phyloP scores from a whole-genome alignment of 345 rosid genomes.

The Hibiscus trionum region DNA sequence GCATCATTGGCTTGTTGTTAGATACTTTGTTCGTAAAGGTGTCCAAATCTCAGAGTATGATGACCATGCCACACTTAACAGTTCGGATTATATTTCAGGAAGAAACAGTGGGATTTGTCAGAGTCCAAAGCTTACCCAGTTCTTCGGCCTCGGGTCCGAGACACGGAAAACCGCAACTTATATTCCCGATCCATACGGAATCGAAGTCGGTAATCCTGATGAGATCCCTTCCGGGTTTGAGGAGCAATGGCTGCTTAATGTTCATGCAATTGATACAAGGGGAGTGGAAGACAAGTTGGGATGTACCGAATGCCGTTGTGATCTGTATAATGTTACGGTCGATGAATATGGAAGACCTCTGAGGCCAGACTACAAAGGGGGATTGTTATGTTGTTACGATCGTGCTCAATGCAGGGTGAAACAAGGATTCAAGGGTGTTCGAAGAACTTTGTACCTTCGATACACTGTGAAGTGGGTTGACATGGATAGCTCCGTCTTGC shows the following conservation, averaged over 20 bases:
- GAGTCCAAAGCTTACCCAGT: constrained; percentile 30
- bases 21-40: constrained; percentile 32
- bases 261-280: constrained; percentile 84
- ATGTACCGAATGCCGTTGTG: constrained; percentile 71
- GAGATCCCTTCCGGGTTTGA: constrained; percentile 62
- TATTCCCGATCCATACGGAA: constrained; percentile 80
- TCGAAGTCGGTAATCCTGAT: constrained; percentile 62
- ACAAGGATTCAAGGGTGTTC: constrained; percentile 41
- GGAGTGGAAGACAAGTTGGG: constrained; percentile 68
- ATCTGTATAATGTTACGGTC: constrained; percentile 66
- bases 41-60: constrained; percentile 7
- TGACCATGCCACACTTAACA: not conserved
- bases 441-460: constrained; percentile 46
- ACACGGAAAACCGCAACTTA: constrained; percentile 55
- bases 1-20: constrained; percentile 72
- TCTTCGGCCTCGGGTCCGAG: constrained; percentile 79
- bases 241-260: constrained; percentile 69
- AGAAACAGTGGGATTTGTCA: constrained; percentile 69
- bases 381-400: constrained; percentile 65
- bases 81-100: constrained; percentile 20
- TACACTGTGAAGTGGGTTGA: constrained; percentile 72
- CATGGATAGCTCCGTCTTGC: constrained; percentile 52
- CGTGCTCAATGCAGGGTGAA: constrained; percentile 50
- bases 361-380: constrained; percentile 61
- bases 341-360: constrained; percentile 44